Base-by-base conservation (phyloP, 306 rosid genomes). In the Sicyos baderoa region DNA sequence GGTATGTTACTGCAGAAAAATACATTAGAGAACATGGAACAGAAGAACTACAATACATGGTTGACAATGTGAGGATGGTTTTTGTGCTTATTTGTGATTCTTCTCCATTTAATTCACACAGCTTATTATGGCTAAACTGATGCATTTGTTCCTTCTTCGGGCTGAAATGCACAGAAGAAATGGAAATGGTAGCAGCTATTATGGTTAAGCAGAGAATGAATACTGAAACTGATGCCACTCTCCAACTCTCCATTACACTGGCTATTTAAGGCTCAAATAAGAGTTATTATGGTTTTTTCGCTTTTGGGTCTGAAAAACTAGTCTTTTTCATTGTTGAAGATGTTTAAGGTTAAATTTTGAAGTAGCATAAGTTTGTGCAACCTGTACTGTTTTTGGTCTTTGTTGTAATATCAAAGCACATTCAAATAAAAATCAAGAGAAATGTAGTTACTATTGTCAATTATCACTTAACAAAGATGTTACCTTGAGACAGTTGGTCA, bases 1-100 rank as follows among this genome's bases (percentile, higher is more conserved):
- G n/a, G n/a, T n/a, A n/a, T n/a, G n/a, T n/a, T n/a, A n/a, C 96
- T 72, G 96, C 90, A 17, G 95, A 94, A 89, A 80, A 84, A 71
- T 90, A 94, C 82, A 88, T 29, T 29, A 4, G 4, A 5, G 35
- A 29, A 29, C 74, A 93, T 60, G 99, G 96, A 58, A 84, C 88
- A 32, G 77, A 73, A 49, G 94, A 55, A 18, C 85, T 89, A 77
- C 89, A 89, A 84, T 82, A 79, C 64, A 76, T 90, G 72, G 84
- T 90, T 68, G 77, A 84, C 71, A 82, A 80, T 87, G 99, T 93
- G 81, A 73, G 74, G 45, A 56, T 19, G 23, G 4, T 60, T 13
- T 57, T 25, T 12, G 9, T 56, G 17, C 2, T 14, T 5, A 3
- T 56, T 12, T 16, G 2, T 7, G 14, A 7, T 29, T 29, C 35